Evolutionary conservation across 305 asterid genomes (phyloP), one percentile per base, ranked within the genome.

Genomic region (Andrographis paniculata): DNA sequence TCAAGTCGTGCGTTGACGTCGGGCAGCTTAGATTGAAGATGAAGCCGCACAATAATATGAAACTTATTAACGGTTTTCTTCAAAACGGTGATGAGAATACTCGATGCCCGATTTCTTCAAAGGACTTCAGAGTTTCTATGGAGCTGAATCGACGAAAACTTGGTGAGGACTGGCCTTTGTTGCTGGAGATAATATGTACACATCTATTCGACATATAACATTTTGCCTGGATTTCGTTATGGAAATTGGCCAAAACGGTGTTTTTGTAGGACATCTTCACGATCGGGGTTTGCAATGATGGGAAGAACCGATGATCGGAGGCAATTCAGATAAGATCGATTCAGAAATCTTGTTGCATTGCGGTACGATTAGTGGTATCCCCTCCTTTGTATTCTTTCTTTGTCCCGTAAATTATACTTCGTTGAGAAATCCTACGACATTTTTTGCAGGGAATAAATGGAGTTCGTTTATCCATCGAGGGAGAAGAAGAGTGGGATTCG

Each of bases 161-260:
- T 18, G 98, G 96, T 19, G 95, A 80, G 68, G 93, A 82, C 64
- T 89, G 98, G 98, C 98, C 98, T 3, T 55, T 80, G 78, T 74
- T 89, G 62, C 80, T 89, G 52, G 98, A 89, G 72, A 82, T 66
- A 71, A 80, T 89, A 60, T 85, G 95, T 71, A 69, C 81, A 58
- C 78, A 42, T 24, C 61, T 86, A 45, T 78, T 75, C 53, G 94
- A 85, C 61, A 88, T 80, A 73, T 86, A 73, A 70, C 42, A 44
- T 47, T 42, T 53, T 56, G 42, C 46, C 40, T 43, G 50, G 54
- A 44, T 14, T 14, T 9, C 9, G 6, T 14, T 11, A 1, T 44
- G 42, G 42, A 2, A 2, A 12, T 37, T 37, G 28, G 3, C 15
- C 6, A 2, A 9, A 60, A 54, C 65, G 8, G 17, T 37, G 17